Percentiles rank a stretch among this genome's conserved stretches.
Evolutionary conservation across 2,329 filamentous ascomycete genomes (phyloP).

Genomic region (Byssoonygena ceratinophila): DNA sequence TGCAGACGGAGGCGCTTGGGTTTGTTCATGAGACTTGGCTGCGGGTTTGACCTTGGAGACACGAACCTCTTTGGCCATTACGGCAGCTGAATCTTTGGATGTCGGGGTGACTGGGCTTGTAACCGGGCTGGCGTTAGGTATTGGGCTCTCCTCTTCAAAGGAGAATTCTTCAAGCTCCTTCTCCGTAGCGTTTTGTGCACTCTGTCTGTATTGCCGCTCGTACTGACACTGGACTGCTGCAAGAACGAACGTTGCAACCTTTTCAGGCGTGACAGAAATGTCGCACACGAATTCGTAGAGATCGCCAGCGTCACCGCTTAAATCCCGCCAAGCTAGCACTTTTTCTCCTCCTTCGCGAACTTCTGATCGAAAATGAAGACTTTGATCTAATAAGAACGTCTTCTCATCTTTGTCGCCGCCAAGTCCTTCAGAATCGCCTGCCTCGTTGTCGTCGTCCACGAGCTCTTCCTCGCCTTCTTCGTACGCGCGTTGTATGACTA

Average conservation of each 20-base stretch:
- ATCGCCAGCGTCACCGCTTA: slow-evolving; percentile 87
- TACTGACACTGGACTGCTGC: slow-evolving; percentile 90
- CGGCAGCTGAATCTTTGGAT: slow-evolving; percentile 33
- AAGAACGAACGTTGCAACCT: slow-evolving; percentile 69
- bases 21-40: slow-evolving; percentile 40
- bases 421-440: slow-evolving; percentile 64
- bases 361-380: slow-evolving; percentile 76
- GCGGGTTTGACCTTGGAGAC: slow-evolving; percentile 31
- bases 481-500: slow-evolving; percentile 90
- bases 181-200: slow-evolving; percentile 67
- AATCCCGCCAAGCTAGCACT: slow-evolving; percentile 85
- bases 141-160: slow-evolving; percentile 54
- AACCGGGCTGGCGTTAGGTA: slow-evolving; percentile 50
- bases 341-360: slow-evolving; percentile 69
- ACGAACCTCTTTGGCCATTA: slow-evolving; percentile 38
- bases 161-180: slow-evolving; percentile 72
- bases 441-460: slow-evolving; percentile 78
- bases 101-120: slow-evolving; percentile 38
- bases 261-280: slow-evolving; percentile 53
- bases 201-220: slow-evolving; percentile 84
- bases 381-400: slow-evolving; percentile 89
- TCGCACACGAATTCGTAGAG: slow-evolving; percentile 99
- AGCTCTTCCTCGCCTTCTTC: slow-evolving; percentile 95
- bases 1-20: slow-evolving; percentile 50
- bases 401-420: slow-evolving; percentile 83